These are phyloP conservation scores for Sclerotinia subarctica DNA, from an alignment of 2,329 filamentous ascomycete genomes.

Conservation along the genomic window DNA sequence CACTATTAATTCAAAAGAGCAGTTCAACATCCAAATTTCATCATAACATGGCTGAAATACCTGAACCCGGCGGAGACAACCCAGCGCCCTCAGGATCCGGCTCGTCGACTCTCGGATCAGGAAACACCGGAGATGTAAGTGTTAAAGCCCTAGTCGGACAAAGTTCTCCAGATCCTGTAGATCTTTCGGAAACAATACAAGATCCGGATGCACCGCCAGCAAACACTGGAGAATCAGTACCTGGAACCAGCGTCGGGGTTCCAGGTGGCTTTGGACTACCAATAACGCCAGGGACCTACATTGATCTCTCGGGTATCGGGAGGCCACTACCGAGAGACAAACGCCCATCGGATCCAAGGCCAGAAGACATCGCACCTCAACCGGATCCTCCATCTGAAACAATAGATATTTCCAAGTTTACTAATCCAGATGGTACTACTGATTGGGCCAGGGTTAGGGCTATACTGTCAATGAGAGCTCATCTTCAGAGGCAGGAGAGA, in stretches of 20 bases:
- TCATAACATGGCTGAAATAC: background rate
- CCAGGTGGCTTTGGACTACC: background rate
- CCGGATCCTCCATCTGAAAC: no score
- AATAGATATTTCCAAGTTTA: background rate
- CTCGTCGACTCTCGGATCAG: background rate
- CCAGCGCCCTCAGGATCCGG: no score
- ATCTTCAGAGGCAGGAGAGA: background rate
- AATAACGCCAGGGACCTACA: background rate
- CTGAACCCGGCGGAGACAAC: background rate
- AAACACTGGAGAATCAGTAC: no score
- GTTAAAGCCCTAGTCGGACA: background rate
- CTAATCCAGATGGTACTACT: background rate
- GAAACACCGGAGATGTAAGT: background rate
- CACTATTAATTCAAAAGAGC: no score
- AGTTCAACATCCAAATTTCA: no score
- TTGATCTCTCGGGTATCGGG: background rate
- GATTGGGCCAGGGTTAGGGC: background rate
- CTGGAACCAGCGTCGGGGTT: background rate
- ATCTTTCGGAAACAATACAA: slow-evolving; percentile 1
- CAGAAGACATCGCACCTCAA: no score
- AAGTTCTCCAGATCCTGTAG: background rate
- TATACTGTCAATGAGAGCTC: background rate
- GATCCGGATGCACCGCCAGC: background rate
- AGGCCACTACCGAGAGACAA: background rate
- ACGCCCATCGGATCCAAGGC: background rate